These are phyloP conservation scores for Colletotrichum brevisporum DNA, from an alignment of 2,329 filamentous ascomycete species.

Conservation along the genomic window DNA sequence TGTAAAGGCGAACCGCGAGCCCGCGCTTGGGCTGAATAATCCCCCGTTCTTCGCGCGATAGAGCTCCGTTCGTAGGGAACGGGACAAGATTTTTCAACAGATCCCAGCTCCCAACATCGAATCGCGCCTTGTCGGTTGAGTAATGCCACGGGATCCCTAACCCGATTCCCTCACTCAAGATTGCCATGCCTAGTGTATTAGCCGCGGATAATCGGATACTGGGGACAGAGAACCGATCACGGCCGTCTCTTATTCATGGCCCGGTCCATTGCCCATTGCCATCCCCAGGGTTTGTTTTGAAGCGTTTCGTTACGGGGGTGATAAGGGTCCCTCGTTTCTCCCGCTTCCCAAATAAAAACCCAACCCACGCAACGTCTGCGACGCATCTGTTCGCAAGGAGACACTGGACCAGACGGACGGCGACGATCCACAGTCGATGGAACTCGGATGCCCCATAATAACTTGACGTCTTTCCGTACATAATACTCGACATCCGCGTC, in stretches of 20 bases:
- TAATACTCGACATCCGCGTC: constrained; percentile 33
- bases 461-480: constrained; percentile 9
- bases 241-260: no score
- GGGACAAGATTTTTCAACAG: no score
- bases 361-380: background rate
- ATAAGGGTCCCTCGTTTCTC: constrained; percentile 1
- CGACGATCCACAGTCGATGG: constrained; percentile 29
- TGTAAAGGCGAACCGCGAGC: constrained; percentile 18
- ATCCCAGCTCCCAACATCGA: no score
- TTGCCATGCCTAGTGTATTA: background rate
- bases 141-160: constrained; percentile 18
- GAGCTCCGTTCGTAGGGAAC: background rate
- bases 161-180: background rate
- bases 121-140: constrained; percentile 4
- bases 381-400: constrained; percentile 17
- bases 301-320: constrained; percentile 10
- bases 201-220: background rate
- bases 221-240: no score
- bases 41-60: background rate
- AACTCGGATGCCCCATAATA: constrained; percentile 36
- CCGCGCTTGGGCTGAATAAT: constrained; percentile 34
- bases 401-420: background rate
- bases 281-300: background rate
- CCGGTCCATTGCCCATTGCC: no score
- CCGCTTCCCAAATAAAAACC: constrained; percentile 13